Evolutionary conservation across 2,329 filamentous ascomycete genomes (phyloP), one percentile per base, ranked within the genome.

Genomic region (Stemphylium vesicarium): DNA sequence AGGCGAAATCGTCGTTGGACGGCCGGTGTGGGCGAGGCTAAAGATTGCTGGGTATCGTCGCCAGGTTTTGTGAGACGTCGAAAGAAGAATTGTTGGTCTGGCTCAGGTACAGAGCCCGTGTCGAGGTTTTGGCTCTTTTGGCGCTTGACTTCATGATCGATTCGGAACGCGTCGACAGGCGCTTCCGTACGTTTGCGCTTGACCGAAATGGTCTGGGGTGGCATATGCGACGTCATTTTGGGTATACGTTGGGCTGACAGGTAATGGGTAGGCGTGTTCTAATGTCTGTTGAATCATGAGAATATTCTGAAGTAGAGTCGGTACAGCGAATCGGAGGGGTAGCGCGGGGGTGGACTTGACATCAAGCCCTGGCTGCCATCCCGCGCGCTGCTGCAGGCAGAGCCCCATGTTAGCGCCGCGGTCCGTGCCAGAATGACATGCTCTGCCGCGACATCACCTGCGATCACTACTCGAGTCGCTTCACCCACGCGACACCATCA

Each of bases 161-260:
- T 64, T 20, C 69, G 52, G 44, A 84, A 73, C 18, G 79, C 78
- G 56, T 85, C 82, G n/a, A 84, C 79, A 3, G 83, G 82, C 42
- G 82, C 81, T 49, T 85, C 83, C 50, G 80, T 79, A 50, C 83
- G 80, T 60, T 83, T 82, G 51, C 84, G 79, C 73, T 85, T 86
- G 67, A 86, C 63, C 9, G 68, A 69, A 40, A 75, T 65, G 8
- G 70, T 71, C 43, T 69, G 72, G 3, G 68, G 64, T 10, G 47
- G 47, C 33, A 46, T 31, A 12, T 51, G 47, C 11, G 48, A 53
- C 37, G 44, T 41, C 41, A 45, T 45, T 18, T 18, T 13, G 26
- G 26, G 13, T 12, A 41, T 43, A 0, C 31, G 24, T n/a, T 12
- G 13, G 16, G 13, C 4, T 18, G 11, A 24, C 20, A 22, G 24